phyloP scores from a whole-genome alignment of 495 filamentous ascomycete genomes.

The Glonium stellatum region DNA sequence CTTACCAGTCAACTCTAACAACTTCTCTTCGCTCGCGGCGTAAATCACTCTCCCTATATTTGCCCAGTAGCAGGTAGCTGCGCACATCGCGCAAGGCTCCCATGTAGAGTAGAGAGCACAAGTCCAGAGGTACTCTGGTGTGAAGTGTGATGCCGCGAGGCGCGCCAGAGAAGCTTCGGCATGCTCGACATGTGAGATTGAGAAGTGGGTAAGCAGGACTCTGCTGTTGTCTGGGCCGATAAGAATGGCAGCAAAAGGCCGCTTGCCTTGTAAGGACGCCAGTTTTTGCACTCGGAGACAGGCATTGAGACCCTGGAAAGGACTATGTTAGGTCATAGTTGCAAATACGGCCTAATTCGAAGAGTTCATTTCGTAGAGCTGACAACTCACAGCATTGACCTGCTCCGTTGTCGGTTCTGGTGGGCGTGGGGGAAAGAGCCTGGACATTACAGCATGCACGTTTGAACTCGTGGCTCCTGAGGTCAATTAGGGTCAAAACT shows the following conservation, averaged over 20 bases:
- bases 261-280: not conserved
- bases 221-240: not conserved
- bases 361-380: not conserved
- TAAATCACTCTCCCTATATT: conserved; percentile 51
- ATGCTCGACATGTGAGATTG: conserved; percentile 40
- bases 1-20: conserved; percentile 40
- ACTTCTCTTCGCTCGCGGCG: conserved; percentile 44
- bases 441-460: not conserved
- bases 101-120: conserved; percentile 50
- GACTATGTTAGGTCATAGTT: not conserved
- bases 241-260: not conserved
- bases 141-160: conserved; percentile 45
- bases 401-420: not conserved
- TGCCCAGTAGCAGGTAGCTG: conserved; percentile 46
- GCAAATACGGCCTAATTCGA: not conserved
- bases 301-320: not conserved
- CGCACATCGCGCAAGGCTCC: conserved; percentile 54
- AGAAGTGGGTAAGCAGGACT: conserved; percentile 9
- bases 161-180: conserved; percentile 47
- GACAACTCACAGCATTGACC: not conserved
- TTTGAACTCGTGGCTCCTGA: no score
- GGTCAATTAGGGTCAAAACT: no score
- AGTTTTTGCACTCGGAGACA: not conserved
- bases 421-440: not conserved
- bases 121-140: conserved; percentile 42